Conservation (phyloP, 345 rosid species). For the Citrus inodora region DNA sequence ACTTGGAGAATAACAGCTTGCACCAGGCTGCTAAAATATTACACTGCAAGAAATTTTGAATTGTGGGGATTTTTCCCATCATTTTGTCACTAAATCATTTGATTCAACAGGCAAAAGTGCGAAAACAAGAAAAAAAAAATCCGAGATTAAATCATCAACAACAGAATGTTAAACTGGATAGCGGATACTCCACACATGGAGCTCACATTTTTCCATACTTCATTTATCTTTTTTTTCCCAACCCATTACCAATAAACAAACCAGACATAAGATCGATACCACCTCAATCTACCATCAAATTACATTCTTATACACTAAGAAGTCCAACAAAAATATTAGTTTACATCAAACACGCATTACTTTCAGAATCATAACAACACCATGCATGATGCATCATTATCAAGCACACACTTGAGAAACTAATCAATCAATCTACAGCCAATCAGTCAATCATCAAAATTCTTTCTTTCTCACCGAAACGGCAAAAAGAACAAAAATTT, state of each 20-base stretch:
- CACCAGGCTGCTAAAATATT: background rate
- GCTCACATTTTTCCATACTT: background rate
- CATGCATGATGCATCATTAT: background rate
- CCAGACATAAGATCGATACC: background rate
- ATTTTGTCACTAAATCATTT: background rate
- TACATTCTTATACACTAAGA: background rate
- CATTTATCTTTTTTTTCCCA: no score
- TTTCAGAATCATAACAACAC: background rate
- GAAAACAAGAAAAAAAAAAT: no score
- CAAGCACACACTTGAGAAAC: no score
- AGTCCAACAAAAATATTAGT: background rate
- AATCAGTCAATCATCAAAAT: background rate
- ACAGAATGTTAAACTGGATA: background rate
- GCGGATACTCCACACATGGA: background rate
- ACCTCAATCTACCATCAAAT: background rate
- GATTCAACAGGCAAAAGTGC: no score
- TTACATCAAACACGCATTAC: background rate
- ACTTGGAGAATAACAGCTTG: background rate
- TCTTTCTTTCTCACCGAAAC: background rate
- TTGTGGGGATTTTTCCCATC: background rate
- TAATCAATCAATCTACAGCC: background rate
- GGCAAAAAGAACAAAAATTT: constrained; percentile 9
- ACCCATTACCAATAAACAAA: no score
- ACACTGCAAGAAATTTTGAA: background rate
- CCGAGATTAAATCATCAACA: background rate